A percentile compares a stretch with the other conserved stretches of the same genome.
Evolutionary conservation across 495 filamentous ascomycete genomes (phyloP).

Genomic region (Aspergillus bridgeri): DNA sequence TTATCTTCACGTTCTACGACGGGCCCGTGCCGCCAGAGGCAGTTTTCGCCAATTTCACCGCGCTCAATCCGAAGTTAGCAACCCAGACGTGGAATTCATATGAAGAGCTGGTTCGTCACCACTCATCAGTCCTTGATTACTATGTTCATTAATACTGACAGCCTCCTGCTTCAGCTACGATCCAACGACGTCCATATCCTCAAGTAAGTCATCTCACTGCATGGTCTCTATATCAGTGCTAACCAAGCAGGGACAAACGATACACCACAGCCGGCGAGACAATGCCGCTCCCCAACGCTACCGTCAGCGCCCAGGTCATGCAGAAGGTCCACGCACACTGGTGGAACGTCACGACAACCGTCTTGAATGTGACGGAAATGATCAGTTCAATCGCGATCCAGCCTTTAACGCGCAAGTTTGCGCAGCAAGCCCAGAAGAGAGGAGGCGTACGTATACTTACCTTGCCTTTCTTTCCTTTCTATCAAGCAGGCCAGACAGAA

Average conservation of each 20-base stretch:
- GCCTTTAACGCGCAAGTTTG: conserved; percentile 50
- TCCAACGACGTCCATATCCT: conserved; percentile 38
- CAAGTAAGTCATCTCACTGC: conserved; percentile 20
- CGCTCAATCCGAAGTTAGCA: conserved; percentile 44
- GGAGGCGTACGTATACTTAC: conserved; percentile 35
- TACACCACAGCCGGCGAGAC: conserved; percentile 58
- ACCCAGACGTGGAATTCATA: conserved; percentile 51
- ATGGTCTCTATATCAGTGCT: neutral
- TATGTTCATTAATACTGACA: too few relatives aligned
- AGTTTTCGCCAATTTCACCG: conserved; percentile 55
- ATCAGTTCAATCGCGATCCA: conserved; percentile 55
- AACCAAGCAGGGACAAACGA: conserved; percentile 38
- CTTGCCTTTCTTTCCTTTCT: too few relatives aligned
- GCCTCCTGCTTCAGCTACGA: conserved; percentile 28
- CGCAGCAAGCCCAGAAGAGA: conserved; percentile 42
- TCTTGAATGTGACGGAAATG: conserved; percentile 42
- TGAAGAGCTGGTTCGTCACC: conserved; percentile 48
- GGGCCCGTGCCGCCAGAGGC: conserved; percentile 51
- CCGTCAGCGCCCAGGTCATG: conserved; percentile 39
- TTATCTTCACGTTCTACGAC: conserved; percentile 63
- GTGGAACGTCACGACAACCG: conserved; percentile 41
- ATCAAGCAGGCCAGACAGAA: too few relatives aligned
- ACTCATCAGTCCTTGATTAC: too few relatives aligned
- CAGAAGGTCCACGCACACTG: conserved; percentile 50
- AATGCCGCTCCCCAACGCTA: conserved; percentile 46